Evolutionary conservation across 257 asterid species (phyloP).

Genomic region (Rhazya stricta): DNA sequence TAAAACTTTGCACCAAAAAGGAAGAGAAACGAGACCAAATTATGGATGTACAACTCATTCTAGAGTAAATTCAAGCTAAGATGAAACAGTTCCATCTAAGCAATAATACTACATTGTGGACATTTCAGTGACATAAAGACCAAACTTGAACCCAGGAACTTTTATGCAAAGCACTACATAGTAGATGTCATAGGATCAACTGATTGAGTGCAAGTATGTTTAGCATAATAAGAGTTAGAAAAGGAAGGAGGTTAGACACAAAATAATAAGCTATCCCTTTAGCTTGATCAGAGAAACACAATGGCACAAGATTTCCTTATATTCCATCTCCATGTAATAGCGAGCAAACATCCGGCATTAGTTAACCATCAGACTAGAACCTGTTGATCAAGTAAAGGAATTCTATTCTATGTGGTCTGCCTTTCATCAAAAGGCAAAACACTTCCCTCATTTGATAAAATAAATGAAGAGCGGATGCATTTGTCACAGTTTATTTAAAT

Average conservation of each 20-base stretch:
- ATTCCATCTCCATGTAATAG: not conserved
- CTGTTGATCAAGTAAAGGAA: not conserved
- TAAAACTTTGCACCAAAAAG: not conserved
- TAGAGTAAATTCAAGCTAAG: not conserved
- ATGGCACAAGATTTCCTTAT: not conserved
- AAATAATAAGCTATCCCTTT: not conserved
- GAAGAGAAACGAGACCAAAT: not conserved
- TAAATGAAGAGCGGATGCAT: not conserved
- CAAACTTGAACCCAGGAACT: not conserved
- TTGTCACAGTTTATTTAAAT: not conserved
- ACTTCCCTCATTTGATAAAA: not conserved
- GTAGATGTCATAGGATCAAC: not conserved
- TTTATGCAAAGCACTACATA: not conserved
- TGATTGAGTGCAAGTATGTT: not conserved
- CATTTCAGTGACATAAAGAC: conserved; percentile 2
- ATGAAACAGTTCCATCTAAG: not conserved
- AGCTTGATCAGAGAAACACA: not conserved
- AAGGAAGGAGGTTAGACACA: not conserved
- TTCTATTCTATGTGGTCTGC: not conserved
- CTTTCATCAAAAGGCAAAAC: not conserved
- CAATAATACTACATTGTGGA: not conserved
- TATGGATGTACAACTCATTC: too few relatives aligned
- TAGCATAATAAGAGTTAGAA: not conserved
- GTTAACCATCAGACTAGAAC: not conserved
- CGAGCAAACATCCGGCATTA: not conserved